Conservation (phyloP, 2,329 filamentous ascomycete genomes). For the Pseudocercospora fuligena region DNA sequence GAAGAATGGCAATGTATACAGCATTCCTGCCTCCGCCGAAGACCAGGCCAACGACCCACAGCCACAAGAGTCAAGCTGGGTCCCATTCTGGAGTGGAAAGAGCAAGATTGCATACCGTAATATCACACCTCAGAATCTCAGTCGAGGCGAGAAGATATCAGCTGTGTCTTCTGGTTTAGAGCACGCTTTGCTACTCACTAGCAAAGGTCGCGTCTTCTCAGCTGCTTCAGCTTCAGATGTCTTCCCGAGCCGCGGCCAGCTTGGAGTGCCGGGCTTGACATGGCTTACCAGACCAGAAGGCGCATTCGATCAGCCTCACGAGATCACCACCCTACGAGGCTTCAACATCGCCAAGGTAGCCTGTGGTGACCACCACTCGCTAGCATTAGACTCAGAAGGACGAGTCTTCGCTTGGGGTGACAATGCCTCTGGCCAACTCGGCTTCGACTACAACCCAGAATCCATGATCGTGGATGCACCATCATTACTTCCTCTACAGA, state of each 20-base stretch:
- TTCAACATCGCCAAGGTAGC: conserved; percentile 77
- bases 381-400: conserved; percentile 76
- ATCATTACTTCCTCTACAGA: conserved; percentile 69
- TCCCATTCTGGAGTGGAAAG: conserved; percentile 70
- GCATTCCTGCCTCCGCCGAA: conserved; percentile 73
- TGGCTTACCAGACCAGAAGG: conserved; percentile 79
- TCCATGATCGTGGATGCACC: conserved; percentile 70
- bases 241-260: conserved; percentile 82
- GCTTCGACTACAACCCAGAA: conserved; percentile 71
- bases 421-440: conserved; percentile 88
- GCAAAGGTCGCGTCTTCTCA: conserved; percentile 82
- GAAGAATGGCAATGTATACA: conserved; percentile 78
- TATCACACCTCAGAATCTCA: conserved; percentile 68
- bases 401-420: conserved; percentile 87
- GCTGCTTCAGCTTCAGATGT: conserved; percentile 78
- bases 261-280: conserved; percentile 81
- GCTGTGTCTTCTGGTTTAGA: conserved; percentile 80
- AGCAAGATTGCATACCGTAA: conserved; percentile 72
- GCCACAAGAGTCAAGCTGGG: conserved; percentile 68
- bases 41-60: conserved; percentile 73
- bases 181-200: conserved; percentile 84
- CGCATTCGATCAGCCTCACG: conserved; percentile 80
- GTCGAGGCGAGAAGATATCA: conserved; percentile 72
- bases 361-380: conserved; percentile 83
- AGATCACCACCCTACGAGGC: conserved; percentile 72